Evolutionary conservation across 176 grass and related monocot genomes (phyloP), one percentile per base, ranked within the genome.

Genomic region (Triticum timopheevii): DNA sequence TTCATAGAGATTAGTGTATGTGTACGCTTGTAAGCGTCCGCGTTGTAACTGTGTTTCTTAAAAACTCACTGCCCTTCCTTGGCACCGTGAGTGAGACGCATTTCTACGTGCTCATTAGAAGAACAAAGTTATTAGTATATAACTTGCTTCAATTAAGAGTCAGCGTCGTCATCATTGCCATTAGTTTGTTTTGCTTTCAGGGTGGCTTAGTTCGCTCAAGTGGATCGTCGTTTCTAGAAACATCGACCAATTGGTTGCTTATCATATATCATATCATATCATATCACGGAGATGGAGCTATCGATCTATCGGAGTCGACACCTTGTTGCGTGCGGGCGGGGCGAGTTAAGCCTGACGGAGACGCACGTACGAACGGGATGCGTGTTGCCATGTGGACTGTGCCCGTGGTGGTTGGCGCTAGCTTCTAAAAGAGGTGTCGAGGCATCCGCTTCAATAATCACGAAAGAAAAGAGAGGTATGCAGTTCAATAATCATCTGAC

Each of bases 271-370:
- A 34, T 34, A 19, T 24, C n/a, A 12, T 13, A 40, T 67, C 65
- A 36, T 20, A 11, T 25, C n/a, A 73, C 13, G 12, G 71, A 27
- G 23, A 47, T 24, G 69, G n/a, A 27, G 39, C 71, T 45, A 45
- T 25, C 71, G 71, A 73, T 45, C 34, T 5, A 7, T 66, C 17
- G 33, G 4, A 10, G 31, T 15, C n/a, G 56, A 78, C 89, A 87
- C 80, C 79, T 79, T 56, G 36, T 79, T 56, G 36, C 72, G 72
- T 24, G 79, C 22, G 64, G 64, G n/a, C 71, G 69, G 54, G 65
- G 23, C 28, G 50, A 36, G 22, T 76, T 66, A 11, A 66, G 66
- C 59, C 54, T 58, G 54, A 73, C 13, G 1, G 17, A 2, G 88
- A 90, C 30, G 83, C 12, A 17, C 38, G n/a, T 10, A 27, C 8